Evolutionary conservation across 176 grass and related monocot species (phyloP).

Genomic region (Musa acuminata): DNA sequence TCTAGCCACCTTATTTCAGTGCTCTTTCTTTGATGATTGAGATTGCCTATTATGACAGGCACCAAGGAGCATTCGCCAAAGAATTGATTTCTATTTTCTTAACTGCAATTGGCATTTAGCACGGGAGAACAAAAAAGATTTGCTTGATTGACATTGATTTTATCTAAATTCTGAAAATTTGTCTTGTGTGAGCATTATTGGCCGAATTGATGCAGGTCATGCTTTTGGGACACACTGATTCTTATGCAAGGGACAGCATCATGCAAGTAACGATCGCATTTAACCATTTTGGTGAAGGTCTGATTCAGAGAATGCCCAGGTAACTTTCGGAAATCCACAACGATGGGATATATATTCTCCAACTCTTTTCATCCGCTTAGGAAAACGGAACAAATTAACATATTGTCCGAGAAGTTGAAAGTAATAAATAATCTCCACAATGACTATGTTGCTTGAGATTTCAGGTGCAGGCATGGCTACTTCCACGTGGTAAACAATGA

Average conservation of each 20-base stretch:
- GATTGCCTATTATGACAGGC: too few relatives aligned
- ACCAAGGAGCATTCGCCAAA: too few relatives aligned
- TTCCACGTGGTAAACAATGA: slow-evolving; percentile 47
- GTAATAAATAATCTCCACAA: background rate
- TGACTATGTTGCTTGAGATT: background rate
- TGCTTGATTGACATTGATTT: background rate
- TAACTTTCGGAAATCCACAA: background rate
- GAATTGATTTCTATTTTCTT: too few relatives aligned
- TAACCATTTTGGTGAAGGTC: slow-evolving; percentile 20
- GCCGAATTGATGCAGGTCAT: background rate
- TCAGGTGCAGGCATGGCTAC: slow-evolving; percentile 38
- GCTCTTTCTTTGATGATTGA: too few relatives aligned
- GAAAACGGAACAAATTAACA: too few relatives aligned
- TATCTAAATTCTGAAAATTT: background rate
- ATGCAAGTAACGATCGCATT: slow-evolving; percentile 21
- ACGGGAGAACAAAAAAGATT: too few relatives aligned
- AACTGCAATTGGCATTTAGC: too few relatives aligned
- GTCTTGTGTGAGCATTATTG: background rate
- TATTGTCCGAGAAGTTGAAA: background rate
- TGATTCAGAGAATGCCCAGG: slow-evolving; percentile 24
- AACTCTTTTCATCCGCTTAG: too few relatives aligned
- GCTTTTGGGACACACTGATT: slow-evolving; percentile 17
- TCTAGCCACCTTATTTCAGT: too few relatives aligned
- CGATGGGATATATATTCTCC: background rate
- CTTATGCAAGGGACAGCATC: background rate